Evolutionary conservation across 1,284 basidiomycete genomes (phyloP).

Genomic region (Abortiporus biennis): DNA sequence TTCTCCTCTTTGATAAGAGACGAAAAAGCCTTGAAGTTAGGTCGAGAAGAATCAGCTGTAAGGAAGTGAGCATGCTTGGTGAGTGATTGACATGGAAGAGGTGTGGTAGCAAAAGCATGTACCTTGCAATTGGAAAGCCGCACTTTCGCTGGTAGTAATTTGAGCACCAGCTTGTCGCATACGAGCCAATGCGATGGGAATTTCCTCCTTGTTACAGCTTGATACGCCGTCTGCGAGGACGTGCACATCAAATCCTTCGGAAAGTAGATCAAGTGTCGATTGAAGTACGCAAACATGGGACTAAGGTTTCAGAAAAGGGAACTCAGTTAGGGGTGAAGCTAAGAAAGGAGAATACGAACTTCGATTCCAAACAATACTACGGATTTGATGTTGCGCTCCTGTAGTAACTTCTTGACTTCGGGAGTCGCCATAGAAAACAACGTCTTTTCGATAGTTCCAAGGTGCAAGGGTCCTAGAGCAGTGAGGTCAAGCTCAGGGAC

Average conservation of each 20-base stretch:
- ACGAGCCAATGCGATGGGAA: constrained; percentile 54
- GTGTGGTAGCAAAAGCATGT: constrained; percentile 13
- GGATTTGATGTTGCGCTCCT: constrained; percentile 43
- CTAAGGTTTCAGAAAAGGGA: constrained; percentile 34
- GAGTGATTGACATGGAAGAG: neutral
- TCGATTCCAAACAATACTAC: constrained; percentile 86
- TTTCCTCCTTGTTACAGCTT: constrained; percentile 70
- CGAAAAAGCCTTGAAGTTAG: constrained; percentile 73
- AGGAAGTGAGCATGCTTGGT: neutral
- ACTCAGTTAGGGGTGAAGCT: constrained; percentile 11
- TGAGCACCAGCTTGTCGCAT: constrained; percentile 73
- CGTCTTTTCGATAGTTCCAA: constrained; percentile 64
- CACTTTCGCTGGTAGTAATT: constrained; percentile 79
- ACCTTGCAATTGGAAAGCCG: constrained; percentile 75
- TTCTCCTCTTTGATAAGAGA: constrained; percentile 75
- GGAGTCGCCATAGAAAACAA: constrained; percentile 82
- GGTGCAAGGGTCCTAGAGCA: constrained; percentile 49
- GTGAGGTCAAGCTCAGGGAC: constrained; percentile 59
- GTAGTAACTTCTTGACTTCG: constrained; percentile 52
- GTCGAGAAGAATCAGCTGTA: constrained; percentile 56
- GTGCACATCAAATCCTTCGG: constrained; percentile 50
- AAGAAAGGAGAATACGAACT: constrained; percentile 29
- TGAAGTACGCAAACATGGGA: constrained; percentile 89
- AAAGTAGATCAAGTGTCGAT: constrained; percentile 65
- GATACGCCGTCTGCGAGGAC: constrained; percentile 85